Base-by-base conservation (phyloP, 75 land plant species). In the Pinus tabuliformis region DNA sequence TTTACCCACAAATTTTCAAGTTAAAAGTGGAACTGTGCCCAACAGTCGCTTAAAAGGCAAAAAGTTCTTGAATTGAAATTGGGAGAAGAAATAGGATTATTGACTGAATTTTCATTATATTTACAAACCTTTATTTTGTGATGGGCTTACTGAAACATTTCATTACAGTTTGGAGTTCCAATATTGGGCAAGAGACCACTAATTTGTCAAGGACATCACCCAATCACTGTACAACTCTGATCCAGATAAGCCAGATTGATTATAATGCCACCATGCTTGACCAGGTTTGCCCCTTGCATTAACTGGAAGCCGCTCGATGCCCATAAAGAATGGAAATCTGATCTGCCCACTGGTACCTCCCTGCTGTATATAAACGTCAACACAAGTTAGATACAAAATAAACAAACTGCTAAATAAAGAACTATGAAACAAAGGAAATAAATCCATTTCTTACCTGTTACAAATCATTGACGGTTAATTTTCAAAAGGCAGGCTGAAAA, bases 291-390 rank as follows among this genome's bases (percentile, higher is more conserved):
- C 72, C 24, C 24, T 2, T 39, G 71, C 71, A 68, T 18, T 15
- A 68, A 68, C 21, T 42, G 70, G 18, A 12, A 68, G 52, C 42
- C 72, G 17, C n/a, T 22, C 22, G 42, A 68, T n/a, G n/a, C 72
- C 54, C 39, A 64, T 64, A 64, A 68, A 68, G 72, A 42, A 68
- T 66, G 72, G n/a, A 62, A 42, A 39, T 42, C 72, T 16, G 72
- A 39, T 39, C 72, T 16, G 72, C 54, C 72, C 72, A 42, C 72
- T 68, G 24, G 21, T 68, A 45, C 20, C 72, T 42, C 42, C 9
- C 45, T 49, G n/a, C 72, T 68, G 72, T 20, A 42, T 39, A 2
- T 42, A 68, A 8, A 68, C 21, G 42, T 39, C 45, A 42, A 11
- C 39, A 11, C 33, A 1, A 66, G 72, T n/a, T 11, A 68, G 45